Base-by-base conservation (phyloP, 192 early-diverging fungal genomes). In the Jimgerdemannia lactiflua region DNA sequence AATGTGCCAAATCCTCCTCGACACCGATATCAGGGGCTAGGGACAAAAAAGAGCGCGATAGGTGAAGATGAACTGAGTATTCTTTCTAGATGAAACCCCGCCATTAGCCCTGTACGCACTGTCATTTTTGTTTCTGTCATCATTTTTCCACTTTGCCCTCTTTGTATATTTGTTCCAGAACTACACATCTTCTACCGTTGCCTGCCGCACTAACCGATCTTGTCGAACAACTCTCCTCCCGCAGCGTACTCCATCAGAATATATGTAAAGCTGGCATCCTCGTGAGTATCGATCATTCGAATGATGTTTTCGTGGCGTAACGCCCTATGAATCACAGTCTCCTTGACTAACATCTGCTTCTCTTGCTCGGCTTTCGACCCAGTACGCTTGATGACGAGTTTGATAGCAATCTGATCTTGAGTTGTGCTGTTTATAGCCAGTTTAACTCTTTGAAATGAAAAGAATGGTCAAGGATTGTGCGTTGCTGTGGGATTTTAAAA, bases 141-240 rank as follows among this genome's bases (percentile, higher is more conserved):
- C 42, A 29, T 0, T 29, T 29, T 29, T 29, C 1, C 29, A 29
- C 29, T 29, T 29, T 29, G 29, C 0, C 29, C 29, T 29, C 29
- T 29, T 29, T 29, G 29, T 29, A 29, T 29, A 29, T 29, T 29
- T 29, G 29, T 19, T 65, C 4, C 42, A 4, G 20, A 64, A 4
- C 10, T 17, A 18, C 11, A 39, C 18, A 4, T 14, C 0, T 49
- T 14, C 0, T 49, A 17, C 41, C 65, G 64, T 4, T 11, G 19
- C 66, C 9, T 3, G 29, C 19, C 63, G 39, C 42, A 29, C 8
- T 41, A 75, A 91, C 90, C 89, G 39, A 93, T 93, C 44, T 86
- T 82, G 75, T 93, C 92, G 78, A 93, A 93, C 63, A 93, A 72
- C 73, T 93, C 92, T 42, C 92, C 92, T 11, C 80, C 89, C 6